These are phyloP conservation scores for Prunus persica DNA, from an alignment of 306 rosid species.

Conservation along the genomic window DNA sequence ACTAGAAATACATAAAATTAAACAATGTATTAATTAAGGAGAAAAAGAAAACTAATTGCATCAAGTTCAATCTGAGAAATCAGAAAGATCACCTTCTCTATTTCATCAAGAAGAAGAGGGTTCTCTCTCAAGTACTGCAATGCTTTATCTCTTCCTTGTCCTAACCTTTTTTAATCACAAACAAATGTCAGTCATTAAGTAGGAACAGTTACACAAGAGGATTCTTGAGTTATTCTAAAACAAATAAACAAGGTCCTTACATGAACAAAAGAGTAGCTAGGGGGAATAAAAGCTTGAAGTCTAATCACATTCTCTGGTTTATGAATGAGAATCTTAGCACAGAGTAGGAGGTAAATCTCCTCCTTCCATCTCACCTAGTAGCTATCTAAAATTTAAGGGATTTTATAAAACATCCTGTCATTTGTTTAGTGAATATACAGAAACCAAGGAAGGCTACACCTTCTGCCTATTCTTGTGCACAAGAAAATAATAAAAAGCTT, in stretches of 20 bases:
- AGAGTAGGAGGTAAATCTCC: background rate
- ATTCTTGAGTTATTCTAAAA: background rate
- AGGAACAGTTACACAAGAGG: background rate
- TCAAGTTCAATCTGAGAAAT: conserved; percentile 6
- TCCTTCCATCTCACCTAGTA: background rate
- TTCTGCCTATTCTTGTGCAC: background rate
- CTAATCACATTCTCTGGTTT: background rate
- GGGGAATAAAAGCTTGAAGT: background rate
- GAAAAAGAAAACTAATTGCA: background rate
- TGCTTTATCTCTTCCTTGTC: conserved; percentile 96
- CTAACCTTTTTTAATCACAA: conserved; percentile 55
- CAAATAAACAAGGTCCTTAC: background rate
- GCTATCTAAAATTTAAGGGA: background rate
- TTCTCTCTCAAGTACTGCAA: conserved; percentile 80
- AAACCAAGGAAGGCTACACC: background rate
- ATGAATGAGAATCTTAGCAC: background rate
- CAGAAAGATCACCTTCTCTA: conserved; percentile 66
- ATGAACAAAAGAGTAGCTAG: background rate
- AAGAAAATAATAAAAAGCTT: background rate
- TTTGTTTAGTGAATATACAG: background rate
- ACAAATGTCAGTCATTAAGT: conserved; percentile 15
- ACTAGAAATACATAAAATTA: background rate
- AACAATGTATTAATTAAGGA: conserved; percentile 9
- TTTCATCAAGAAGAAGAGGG: conserved; percentile 65
- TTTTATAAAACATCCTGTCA: background rate